Evolutionary conservation across 257 asterid genomes (phyloP).

Genomic region (Solanum appendiculatum): DNA sequence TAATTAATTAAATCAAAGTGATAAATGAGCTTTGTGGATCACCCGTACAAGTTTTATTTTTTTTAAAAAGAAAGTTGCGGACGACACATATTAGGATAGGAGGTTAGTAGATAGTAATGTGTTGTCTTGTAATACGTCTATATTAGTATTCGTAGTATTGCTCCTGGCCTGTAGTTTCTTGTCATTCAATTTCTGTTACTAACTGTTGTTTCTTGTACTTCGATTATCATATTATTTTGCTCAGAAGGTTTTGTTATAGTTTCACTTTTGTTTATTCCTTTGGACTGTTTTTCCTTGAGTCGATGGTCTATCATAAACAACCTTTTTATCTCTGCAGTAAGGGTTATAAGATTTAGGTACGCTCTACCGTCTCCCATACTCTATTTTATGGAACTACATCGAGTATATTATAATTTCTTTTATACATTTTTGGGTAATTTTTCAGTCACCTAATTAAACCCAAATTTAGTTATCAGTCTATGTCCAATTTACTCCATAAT

Average conservation of each 20-base stretch:
- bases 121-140: neutral
- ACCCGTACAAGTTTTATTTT: neutral
- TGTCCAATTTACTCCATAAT: neutral
- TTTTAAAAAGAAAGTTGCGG: too few species aligned
- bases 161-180: neutral
- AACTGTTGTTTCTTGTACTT: too few species aligned
- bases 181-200: rapidly evolving
- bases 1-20: neutral
- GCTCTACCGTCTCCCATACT: neutral
- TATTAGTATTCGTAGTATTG: neutral
- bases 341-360: rapidly evolving
- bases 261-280: neutral
- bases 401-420: neutral
- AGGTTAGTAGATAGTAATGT: neutral
- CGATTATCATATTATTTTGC: neutral
- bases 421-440: neutral
- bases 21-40: neutral
- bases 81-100: neutral
- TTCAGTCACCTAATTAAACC: neutral
- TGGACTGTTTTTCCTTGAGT: neutral
- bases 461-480: neutral
- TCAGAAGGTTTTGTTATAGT: too few species aligned
- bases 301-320: neutral
- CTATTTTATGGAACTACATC: too few species aligned
- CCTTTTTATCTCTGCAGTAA: rapidly evolving